Base-by-base conservation (phyloP, 2,329 filamentous ascomycete genomes). In the Xylaria hypoxylon region DNA sequence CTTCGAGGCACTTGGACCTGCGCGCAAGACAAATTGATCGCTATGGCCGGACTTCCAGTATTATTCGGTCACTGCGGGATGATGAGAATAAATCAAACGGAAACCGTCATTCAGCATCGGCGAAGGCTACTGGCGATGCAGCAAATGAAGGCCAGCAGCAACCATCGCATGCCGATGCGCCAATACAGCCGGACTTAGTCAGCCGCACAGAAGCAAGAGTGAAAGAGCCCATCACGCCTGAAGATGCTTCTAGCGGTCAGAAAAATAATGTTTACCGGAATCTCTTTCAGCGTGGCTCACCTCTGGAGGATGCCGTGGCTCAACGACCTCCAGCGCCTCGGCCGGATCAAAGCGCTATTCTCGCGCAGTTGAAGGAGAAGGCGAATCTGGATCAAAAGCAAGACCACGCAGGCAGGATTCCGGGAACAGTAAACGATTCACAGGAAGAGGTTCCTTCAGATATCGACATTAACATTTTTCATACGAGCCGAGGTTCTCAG, bases 1-100 rank as follows among this genome's bases (percentile, higher is more conserved):
- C 90, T 55, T 79, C 84, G 55, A 89, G 86, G 77, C 89, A 90
- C 78, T 76, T 87, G 55, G 86, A 86, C 65, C 80, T 90, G 59
- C 83, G 88, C 70, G 77, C 82, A 63, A 80, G 83, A 48, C 87
- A 89, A 77, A 76, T 87, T 61, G 84, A 87, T 66, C 80, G 78
- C 48, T 86, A 85, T 74, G 78, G 77, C 70, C 79, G 79, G 68
- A 82, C 81, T 3, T 85, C 83, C 40, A 84, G 80, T 62, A 77
- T 84, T 38, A 75, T 78, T 10, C 72, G 77, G 6, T 75, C 77
- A 19, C 67, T 83, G 57, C 79, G 77, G 67, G 70, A 70, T 5
- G 70, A 65, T 22, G 53, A 67, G 59, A 38, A 28, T 38, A 59
- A 44, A 0, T 28, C 64, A 47, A 57, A 61, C 22, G 3, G 38